Conservation (phyloP, 805 yeast genomes). For the Sungouiozyma ichnusensis region DNA sequence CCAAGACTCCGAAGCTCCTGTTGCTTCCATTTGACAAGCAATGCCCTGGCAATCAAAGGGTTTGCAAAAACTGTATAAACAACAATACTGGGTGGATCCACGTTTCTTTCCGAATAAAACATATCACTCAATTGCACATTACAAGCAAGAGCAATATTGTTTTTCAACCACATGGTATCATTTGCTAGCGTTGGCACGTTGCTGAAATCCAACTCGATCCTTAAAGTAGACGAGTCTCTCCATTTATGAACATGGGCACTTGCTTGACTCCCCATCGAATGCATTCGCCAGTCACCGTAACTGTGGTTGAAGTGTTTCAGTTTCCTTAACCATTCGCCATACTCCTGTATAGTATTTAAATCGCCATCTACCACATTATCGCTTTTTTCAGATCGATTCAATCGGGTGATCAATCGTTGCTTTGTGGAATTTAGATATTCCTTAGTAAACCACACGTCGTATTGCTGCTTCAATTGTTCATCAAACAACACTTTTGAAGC, state of each 20-base stretch:
- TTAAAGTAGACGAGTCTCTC: constrained; percentile 8
- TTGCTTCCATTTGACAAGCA: background rate
- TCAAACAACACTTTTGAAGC: constrained; percentile 22
- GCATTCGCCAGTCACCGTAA: constrained; percentile 25
- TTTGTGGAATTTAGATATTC: background rate
- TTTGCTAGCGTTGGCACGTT: background rate
- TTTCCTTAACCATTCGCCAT: constrained; percentile 22
- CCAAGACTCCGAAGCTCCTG: background rate
- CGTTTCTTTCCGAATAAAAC: background rate
- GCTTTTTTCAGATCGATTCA: constrained; percentile 4
- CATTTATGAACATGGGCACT: too few species aligned
- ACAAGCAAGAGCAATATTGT: background rate
- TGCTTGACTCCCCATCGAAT: too few species aligned
- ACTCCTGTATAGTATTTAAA: constrained; percentile 11
- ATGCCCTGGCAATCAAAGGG: background rate
- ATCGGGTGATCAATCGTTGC: background rate
- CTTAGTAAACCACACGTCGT: constrained; percentile 10
- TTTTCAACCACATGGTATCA: background rate
- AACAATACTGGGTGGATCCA: background rate
- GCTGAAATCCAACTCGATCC: constrained; percentile 9
- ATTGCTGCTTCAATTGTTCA: constrained; percentile 8
- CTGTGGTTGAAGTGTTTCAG: constrained; percentile 18
- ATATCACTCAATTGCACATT: background rate
- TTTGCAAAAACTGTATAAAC: background rate
- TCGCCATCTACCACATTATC: background rate